Base-by-base conservation (phyloP, 257 asterid genomes). In the Prunella vulgaris region DNA sequence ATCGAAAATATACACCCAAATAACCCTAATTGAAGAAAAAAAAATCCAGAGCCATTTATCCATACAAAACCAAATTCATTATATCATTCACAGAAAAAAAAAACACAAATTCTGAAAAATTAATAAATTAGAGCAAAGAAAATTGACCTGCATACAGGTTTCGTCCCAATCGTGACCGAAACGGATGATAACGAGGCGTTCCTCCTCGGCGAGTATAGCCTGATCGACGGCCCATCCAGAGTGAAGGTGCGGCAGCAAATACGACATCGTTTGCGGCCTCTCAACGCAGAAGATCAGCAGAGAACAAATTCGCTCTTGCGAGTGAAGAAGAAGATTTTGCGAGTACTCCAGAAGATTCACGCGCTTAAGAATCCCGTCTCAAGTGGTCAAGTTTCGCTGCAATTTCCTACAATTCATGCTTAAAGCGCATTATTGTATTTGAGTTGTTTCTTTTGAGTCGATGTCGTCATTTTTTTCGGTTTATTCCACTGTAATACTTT, bases 161-260 rank as follows among this genome's bases (percentile, higher is more conserved):
- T 93, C 98, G 70, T 90, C 98, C 95, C 97, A 93, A 60, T 93
- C 96, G 77, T 90, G 96, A 37, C 96, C 98, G 79, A 93, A 93
- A 10, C 97, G 95, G 73, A 93, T 93, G 78, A 90, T 74, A 54
- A 93, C 97, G 67, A 93, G 97, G 46, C 98, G 96, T 27, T 92
- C 98, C 75, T 92, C 98, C 80, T 92, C 98, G 62, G 97, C 96
- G 13, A 92, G 93, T 42, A 92, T 90, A 9, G 97, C 89, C 80
- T 90, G 97, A 72, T 92, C 98, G 61, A 92, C 95, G 57, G 97
- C 97, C 98, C 98, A 92, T 10, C 98, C 98, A 1, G 96, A 90
- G 81, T 89, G 98, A 40, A 92, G 97, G 59, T 92, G 98, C 15
- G 97, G 97, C 66, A 92, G 70, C 80, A 87, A 30, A 61, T 92